Conservation (phyloP, 148 eudicot genomes). For the Mesembryanthemum crystallinum region DNA sequence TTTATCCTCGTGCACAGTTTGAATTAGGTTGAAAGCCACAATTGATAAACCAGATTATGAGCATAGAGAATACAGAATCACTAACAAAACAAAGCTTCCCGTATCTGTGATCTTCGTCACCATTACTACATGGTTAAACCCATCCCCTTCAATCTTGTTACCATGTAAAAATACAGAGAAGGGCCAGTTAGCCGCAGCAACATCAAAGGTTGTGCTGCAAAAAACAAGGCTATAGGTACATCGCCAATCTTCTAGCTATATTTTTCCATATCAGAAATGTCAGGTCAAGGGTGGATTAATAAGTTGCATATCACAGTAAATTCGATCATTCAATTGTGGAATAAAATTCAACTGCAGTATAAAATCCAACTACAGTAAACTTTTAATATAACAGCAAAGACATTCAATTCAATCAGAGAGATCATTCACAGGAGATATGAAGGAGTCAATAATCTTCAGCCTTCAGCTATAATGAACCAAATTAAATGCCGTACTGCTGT, state of each 20-base stretch:
- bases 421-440: background rate
- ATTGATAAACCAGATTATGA: no score
- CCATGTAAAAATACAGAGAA: background rate
- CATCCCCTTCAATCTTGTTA: background rate
- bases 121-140: no score
- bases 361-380: background rate
- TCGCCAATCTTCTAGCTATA: background rate
- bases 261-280: background rate
- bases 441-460: background rate
- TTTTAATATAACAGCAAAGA: background rate
- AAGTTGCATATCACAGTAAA: background rate
- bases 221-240: background rate
- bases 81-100: background rate
- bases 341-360: background rate
- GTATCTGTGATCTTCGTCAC: background rate
- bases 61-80: background rate
- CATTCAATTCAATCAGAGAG: background rate
- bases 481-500: background rate
- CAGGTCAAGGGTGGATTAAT: background rate
- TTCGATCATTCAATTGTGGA: background rate
- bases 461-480: background rate
- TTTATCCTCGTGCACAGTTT: background rate
- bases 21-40: no score
- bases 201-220: background rate
- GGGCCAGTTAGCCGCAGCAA: no score